Percentiles rank a stretch among this genome's conserved stretches.
Evolutionary conservation across 116 monocot genomes (phyloP).

Genomic region (Dioscorea cayenensis): DNA sequence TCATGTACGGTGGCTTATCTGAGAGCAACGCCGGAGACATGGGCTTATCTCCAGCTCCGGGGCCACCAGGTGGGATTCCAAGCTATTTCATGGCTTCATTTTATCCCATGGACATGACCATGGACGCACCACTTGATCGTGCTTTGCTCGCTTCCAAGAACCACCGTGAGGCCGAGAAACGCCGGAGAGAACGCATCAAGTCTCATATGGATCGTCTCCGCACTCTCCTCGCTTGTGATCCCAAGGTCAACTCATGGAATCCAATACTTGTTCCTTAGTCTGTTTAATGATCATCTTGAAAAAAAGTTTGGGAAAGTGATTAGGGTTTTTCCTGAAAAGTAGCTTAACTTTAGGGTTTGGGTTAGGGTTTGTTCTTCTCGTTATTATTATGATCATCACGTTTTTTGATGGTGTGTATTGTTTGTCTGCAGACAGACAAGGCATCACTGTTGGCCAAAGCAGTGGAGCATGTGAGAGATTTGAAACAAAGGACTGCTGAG

Average conservation of each 20-base stretch:
- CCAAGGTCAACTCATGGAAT: conserved; percentile 37
- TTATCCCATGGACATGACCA: conserved; percentile 13
- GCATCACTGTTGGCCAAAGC: conserved; percentile 24
- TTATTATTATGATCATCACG: neutral
- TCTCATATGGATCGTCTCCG: conserved; percentile 86
- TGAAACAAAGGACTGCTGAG: conserved; percentile 9
- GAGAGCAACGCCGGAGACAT: neutral
- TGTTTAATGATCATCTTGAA: too few relatives aligned
- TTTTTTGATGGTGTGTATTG: neutral
- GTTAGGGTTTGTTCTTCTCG: conserved; percentile 4
- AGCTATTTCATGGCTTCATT: conserved; percentile 39
- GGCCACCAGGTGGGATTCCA: neutral
- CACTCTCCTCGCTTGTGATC: conserved; percentile 60
- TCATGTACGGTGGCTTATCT: neutral
- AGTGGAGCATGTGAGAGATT: conserved; percentile 27
- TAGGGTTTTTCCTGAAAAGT: too few relatives aligned
- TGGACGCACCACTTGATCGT: conserved; percentile 30
- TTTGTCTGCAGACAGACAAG: conserved; percentile 27
- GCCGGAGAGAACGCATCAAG: conserved; percentile 84
- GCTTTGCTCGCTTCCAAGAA: conserved; percentile 61
- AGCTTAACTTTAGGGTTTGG: too few relatives aligned
- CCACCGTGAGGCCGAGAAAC: conserved; percentile 85
- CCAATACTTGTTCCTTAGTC: neutral
- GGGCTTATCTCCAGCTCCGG: neutral
- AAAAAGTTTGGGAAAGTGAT: too few relatives aligned